Base-by-base conservation (phyloP, 2,329 filamentous ascomycete genomes). In the Dothistroma pini region DNA sequence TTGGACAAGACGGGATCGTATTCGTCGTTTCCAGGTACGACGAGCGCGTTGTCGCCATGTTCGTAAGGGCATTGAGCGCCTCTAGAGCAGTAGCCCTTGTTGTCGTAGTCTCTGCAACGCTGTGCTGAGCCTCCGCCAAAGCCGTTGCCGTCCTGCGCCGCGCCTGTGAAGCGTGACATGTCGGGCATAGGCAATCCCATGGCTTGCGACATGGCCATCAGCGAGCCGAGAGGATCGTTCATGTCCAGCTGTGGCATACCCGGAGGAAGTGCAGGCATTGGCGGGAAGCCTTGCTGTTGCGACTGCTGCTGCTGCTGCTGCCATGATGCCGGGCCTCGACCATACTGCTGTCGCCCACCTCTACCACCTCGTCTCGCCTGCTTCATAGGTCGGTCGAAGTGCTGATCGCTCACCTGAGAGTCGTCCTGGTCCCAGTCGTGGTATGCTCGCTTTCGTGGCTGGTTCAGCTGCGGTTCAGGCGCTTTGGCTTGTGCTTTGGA, bases 91-190 rank as follows among this genome's bases (percentile, higher is more conserved):
- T 84, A 90, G 0, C 90, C 90, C 67, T 89, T 89, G 1, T 78
- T 84, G 60, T 91, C 88, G 68, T 89, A 91, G 72, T 91, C 87
- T 60, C 83, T 80, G 70, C 89, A 93, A 60, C 84, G 80, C 59
- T 80, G 67, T 61, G 71, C 69, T 68, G 77, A 14, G 74, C 70
- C 25, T 63, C 21, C 32, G 16, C 25, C 41, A 14, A 56, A 48
- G 56, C 22, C 59, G 38, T 41, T 61, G 56, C 57, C 59, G 38
- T 21, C 19, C 41, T 51, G n/a, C 16, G 35, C 53, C 32, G 58
- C 32, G 12, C 48, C 16, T 32, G 60, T 49, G 52, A 70, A 71
- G 10, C 60, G 61, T 25, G 80, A 76, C 73, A 81, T 76, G 1
- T 77, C 76, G 22, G 80, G 76, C 66, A 74, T 63, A 69, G 67